Percentiles rank a stretch among this genome's conserved stretches.
Conservation (phyloP, 345 rosid genomes). For the Kernera saxatilis region DNA sequence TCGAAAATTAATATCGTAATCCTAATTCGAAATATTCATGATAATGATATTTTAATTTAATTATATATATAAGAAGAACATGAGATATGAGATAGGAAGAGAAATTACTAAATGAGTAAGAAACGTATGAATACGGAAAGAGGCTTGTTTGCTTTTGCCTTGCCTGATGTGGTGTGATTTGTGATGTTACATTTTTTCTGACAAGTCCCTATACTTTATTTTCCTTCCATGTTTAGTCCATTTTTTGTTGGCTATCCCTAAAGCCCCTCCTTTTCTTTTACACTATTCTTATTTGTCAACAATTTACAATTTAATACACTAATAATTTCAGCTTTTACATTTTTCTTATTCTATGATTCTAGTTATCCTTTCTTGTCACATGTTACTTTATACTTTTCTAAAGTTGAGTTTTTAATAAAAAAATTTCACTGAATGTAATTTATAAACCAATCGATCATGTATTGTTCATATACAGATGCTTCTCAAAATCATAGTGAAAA, state of each 20-base stretch:
- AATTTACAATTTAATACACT: background rate
- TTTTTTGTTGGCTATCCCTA: background rate
- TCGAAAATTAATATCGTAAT: too few species aligned
- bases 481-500: background rate
- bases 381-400: conserved; percentile 6
- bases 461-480: background rate
- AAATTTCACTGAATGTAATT: background rate
- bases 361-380: conserved; percentile 4
- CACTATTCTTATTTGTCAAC: background rate
- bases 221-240: background rate
- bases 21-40: too few species aligned
- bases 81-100: background rate
- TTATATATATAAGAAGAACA: background rate
- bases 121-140: conserved; percentile 15
- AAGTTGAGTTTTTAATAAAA: background rate
- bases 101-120: background rate
- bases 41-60: background rate
- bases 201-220: conserved; percentile 22
- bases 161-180: conserved; percentile 34
- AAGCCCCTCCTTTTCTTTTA: background rate
- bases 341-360: conserved; percentile 9
- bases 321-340: background rate
- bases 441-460: background rate
- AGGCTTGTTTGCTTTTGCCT: conserved; percentile 18
- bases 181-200: conserved; percentile 27